phyloP scores from a whole-genome alignment of 371 early-diverging fungal genomes.

The Rhizopus stolonifer region DNA sequence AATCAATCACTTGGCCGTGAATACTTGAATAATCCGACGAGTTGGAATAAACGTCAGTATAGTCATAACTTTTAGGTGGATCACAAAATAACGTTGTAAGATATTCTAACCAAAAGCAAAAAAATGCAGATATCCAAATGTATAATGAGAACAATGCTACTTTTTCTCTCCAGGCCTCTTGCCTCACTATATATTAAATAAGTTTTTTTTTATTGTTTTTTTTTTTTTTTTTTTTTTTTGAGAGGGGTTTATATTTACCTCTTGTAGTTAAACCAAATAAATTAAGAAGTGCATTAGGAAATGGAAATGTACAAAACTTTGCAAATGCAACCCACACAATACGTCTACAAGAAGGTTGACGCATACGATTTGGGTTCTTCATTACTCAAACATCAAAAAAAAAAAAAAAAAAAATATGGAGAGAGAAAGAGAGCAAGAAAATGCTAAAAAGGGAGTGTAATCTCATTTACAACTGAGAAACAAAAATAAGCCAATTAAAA shows the following conservation, averaged over 20 bases:
- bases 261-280: slow-evolving; percentile 29
- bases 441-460: neutral
- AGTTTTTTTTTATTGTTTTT: neutral
- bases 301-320: slow-evolving; percentile 19
- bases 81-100: slow-evolving; percentile 46
- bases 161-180: slow-evolving; percentile 52
- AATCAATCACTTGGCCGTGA: slow-evolving; percentile 42
- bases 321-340: slow-evolving; percentile 28
- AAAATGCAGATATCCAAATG: slow-evolving; percentile 22
- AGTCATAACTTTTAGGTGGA: slow-evolving; percentile 25
- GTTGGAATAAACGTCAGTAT: slow-evolving; percentile 26
- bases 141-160: slow-evolving; percentile 32
- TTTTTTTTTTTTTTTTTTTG: neutral
- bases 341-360: slow-evolving; percentile 23
- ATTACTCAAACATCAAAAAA: neutral
- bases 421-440: neutral
- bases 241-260: no score
- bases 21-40: slow-evolving; percentile 26
- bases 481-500: neutral
- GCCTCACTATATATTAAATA: slow-evolving; percentile 22
- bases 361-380: slow-evolving; percentile 13
- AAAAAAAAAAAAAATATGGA: neutral
- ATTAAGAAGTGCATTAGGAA: slow-evolving; percentile 16
- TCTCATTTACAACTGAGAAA: neutral
- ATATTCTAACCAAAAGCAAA: slow-evolving; percentile 50